Evolutionary conservation across 495 filamentous ascomycete genomes (phyloP).

Genomic region (Cercophora scortea): DNA sequence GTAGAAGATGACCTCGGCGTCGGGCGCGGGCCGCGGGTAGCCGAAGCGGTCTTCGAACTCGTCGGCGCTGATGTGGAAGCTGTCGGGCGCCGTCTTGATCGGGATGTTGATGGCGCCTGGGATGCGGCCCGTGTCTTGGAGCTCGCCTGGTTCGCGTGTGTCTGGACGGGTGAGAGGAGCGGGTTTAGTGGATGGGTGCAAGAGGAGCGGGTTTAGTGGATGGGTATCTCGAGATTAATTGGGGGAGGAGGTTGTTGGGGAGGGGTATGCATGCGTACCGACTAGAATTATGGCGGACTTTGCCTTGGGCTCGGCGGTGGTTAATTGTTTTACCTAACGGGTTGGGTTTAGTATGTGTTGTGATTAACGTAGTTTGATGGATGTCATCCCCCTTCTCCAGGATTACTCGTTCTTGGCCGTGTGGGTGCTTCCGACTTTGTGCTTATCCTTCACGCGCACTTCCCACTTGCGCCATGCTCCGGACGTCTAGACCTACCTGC

Average conservation of each 20-base stretch:
- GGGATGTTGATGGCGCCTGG: conserved; percentile 76
- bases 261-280: not conserved
- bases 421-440: too few relatives aligned
- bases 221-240: not conserved
- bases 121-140: conserved; percentile 60
- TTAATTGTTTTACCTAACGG: conserved; percentile 14
- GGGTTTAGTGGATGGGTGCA: too few relatives aligned
- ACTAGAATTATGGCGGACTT: not conserved
- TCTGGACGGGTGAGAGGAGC: conserved; percentile 34
- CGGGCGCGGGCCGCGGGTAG: conserved; percentile 50
- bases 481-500: conserved; percentile 21
- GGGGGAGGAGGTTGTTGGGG: not conserved
- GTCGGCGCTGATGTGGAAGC: conserved; percentile 59
- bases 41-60: conserved; percentile 75
- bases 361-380: too few relatives aligned
- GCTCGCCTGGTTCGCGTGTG: conserved; percentile 80
- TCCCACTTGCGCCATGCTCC: too few relatives aligned
- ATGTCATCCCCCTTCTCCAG: too few relatives aligned
- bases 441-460: too few relatives aligned
- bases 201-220: too few relatives aligned
- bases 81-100: conserved; percentile 66
- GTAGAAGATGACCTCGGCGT: conserved; percentile 70
- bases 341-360: not conserved
- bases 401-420: too few relatives aligned
- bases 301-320: not conserved